Evolutionary conservation across 2,329 filamentous ascomycete species (phyloP), one percentile per base, ranked within the genome.

Genomic region (Microdochium paspali): DNA sequence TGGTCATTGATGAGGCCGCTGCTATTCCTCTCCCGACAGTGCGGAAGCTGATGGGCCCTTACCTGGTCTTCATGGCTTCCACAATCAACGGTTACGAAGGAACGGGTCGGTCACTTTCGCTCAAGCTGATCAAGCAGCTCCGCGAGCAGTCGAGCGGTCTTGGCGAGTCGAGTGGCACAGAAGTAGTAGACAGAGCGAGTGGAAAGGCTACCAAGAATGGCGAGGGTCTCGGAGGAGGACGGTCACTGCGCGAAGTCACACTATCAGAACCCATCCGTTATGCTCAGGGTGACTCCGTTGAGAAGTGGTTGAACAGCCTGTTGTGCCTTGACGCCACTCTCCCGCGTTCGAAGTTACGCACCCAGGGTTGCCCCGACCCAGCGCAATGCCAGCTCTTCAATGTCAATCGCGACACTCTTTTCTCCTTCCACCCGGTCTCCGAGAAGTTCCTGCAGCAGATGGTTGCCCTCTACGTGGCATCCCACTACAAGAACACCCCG

Each of bases 61-160:
- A 98, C 66, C 74, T 98, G 31, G 90, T 97, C 9, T 98, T 98
- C 68, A 97, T 98, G 93, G 90, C 94, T 1, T 98, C 93, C 1
- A 98, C 93, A 2, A 96, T 98, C 70, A 97, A 97, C 62, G 93
- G 93, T 49, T 98, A 98, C 63, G 93, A 98, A 70, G 93, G 93
- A 48, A 98, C 93, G 6, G 93, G 93, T 35, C 82, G 93, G 49
- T 97, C 93, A 1, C 76, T 98, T 5, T 97, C 93, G 1, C 72
- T 98, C 47, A 98, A 98, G 70, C 76, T 98, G 54, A 96, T 98
- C 54, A 94, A 97, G 64, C 91, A 98, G 67, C 79, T 98, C 23
- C 84, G 93, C 49, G 91, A 98, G 59, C 90, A 98, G 63, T 94
- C 91, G 28, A 77, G 87, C 57, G 80, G 81, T 32, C 76, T 76